These are phyloP conservation scores for Saccharomyces pastorianus DNA, from an alignment of 1,139 yeast genomes.

Conservation along the genomic window DNA sequence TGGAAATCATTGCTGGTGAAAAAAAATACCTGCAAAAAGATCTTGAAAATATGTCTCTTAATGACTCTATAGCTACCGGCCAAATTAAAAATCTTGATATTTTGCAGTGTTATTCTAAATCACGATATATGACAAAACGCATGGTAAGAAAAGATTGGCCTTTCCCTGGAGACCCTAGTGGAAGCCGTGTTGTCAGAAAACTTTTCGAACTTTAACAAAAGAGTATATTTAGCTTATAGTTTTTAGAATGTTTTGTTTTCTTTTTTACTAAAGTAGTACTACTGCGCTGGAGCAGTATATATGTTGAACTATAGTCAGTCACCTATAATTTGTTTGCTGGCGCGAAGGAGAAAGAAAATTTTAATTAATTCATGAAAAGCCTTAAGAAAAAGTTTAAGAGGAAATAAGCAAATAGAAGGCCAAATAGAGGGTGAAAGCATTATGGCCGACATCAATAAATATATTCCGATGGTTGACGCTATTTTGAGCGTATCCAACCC, in stretches of 20 bases:
- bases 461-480: constrained; percentile 66
- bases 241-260: not conserved
- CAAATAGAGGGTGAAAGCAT: not conserved
- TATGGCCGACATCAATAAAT: constrained; percentile 26
- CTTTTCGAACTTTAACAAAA: constrained; percentile 28
- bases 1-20: constrained; percentile 27
- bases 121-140: constrained; percentile 26
- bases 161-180: constrained; percentile 16
- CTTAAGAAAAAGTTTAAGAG: not conserved
- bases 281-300: not conserved
- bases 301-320: not conserved
- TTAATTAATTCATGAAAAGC: not conserved
- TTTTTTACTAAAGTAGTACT: not conserved
- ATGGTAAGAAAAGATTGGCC: constrained; percentile 29
- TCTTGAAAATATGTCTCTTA: constrained; percentile 10
- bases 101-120: constrained; percentile 28
- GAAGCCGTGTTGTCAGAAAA: constrained; percentile 29
- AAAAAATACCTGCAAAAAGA: constrained; percentile 21
- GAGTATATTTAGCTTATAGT: not conserved
- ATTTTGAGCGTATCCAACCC: constrained; percentile 67
- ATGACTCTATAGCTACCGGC: constrained; percentile 19
- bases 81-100: constrained; percentile 30
- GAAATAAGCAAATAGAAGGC: not conserved
- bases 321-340: not conserved
- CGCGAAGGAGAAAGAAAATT: not conserved